Evolutionary conservation across 805 yeast genomes (phyloP), one percentile per base, ranked within the genome.

Genomic region (Starmerella vitae): DNA sequence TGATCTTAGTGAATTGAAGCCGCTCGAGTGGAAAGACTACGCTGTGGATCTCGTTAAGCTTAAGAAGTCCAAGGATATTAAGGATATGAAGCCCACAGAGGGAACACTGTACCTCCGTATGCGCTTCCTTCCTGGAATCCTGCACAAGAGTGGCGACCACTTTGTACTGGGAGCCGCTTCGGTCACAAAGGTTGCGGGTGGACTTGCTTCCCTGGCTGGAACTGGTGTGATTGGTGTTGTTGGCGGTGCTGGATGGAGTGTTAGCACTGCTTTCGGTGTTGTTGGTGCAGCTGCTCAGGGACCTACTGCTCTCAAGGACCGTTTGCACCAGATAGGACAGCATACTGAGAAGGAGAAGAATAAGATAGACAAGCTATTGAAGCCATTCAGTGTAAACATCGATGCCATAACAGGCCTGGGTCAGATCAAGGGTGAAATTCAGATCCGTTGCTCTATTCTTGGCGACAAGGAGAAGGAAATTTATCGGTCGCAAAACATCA

Each of bases 91-190:
- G 14, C 70, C 70, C 24, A 78, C 77, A 12, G 43, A 43, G 18
- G 97, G 97, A 51, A 62, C 66, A 4, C 63, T 79, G 4, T 71
- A 69, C 42, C 58, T 84, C 37, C 66, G 67, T 37, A 63, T 78
- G 39, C 56, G 68, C 3, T 85, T 84, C 64, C 66, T 69, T 47
- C 93, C 96, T 2, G 73, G 71, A 32, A 82, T 78, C 52, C 67
- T 84, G 14, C 50, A 45, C 29, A 40, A 38, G 39, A 42, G 33
- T n/a, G 47, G 44, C 28, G 48, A 46, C 42, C 35, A 44, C 36
- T 47, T 33, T 20, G 29, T 48, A 7, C 9, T 40, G 3, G 53
- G 53, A 5, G 33, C 45, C 12, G 45, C 41, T n/a, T 38, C 53
- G 12, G 53, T 40, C 9, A 38, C 49, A 17, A 43, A 50, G 34